Conservation (phyloP, 805 yeast genomes). For the Saccharomycopsis javanensis region DNA sequence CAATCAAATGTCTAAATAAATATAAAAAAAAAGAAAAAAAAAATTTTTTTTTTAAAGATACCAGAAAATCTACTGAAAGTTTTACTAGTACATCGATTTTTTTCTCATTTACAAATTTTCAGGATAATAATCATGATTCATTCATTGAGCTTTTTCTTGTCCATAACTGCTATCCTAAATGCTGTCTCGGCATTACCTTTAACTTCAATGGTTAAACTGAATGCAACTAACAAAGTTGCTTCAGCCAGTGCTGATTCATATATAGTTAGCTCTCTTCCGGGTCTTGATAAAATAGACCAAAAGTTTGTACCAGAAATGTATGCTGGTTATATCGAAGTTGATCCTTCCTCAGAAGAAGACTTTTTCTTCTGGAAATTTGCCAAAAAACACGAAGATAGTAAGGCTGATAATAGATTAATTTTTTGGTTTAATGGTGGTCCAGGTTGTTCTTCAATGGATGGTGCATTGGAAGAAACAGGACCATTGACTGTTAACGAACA, state of each 20-base stretch:
- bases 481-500: constrained; percentile 58
- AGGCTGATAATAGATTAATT: constrained; percentile 35
- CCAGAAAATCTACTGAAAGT: too few species aligned
- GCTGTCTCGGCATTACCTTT: neutral
- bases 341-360: constrained; percentile 41
- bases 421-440: constrained; percentile 98
- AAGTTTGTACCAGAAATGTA: constrained; percentile 32
- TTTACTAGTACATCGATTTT: too few species aligned
- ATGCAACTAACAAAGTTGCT: neutral
- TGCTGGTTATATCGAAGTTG: constrained; percentile 57
- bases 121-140: neutral
- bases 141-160: neutral
- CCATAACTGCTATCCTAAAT: neutral
- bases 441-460: constrained; percentile 97
- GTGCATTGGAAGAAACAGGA: constrained; percentile 87
- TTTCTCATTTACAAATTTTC: too few species aligned
- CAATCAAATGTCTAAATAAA: too few species aligned
- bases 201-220: neutral
- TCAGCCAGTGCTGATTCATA: constrained; percentile 21
- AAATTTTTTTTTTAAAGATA: too few species aligned
- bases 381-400: neutral
- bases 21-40: too few species aligned
- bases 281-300: constrained; percentile 10
- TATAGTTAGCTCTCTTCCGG: constrained; percentile 16
- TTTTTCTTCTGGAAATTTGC: constrained; percentile 72